Evolutionary conservation across 306 rosid species (phyloP), one percentile per base, ranked within the genome.

Genomic region (Citrullus colocynthis): DNA sequence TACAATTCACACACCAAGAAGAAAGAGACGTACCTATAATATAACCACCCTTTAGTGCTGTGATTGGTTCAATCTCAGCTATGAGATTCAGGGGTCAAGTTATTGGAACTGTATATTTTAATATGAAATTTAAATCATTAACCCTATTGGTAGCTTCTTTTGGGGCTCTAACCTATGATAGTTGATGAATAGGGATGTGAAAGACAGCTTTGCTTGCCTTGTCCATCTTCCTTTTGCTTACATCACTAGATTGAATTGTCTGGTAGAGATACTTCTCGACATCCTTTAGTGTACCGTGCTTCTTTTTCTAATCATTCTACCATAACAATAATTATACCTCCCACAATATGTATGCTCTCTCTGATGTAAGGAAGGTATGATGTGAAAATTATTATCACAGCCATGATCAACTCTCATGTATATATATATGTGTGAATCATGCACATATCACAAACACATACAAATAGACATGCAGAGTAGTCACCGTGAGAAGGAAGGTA

Each of bases 131-230:
- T 9, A 48, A 5, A 21, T 8, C 20, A 37, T 66, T 39, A 39
- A 66, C 74, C 8, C 30, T 41, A 64, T 15, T 64, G 21, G 54
- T 63, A 34, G 70, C 6, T 63, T 63, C 45, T 16, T 34, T 48
- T 63, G 0, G 21, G 34, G 16, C 20, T 36, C 70, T 65, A 18
- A 51, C 42, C 73, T 37, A 65, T 39, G 7, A 66, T 18, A 74
- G 78, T 32, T 52, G 63, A 61, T 74, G 60, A 73, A 48, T 73
- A 73, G 57, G 60, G 24, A 24, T 30, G 48, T 34, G 48, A 34
- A 74, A 74, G 56, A 74, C 7, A 62, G 63, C 61, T 74, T 74
- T 74, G 32, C 63, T 74, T 74, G 62, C 78, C 78, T 74, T 74
- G 63, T 54, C 63, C 62, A 54, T 15, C 63, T 74, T 74, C 48